These are phyloP conservation scores for Pilatotrama ljubarskyi DNA, from an alignment of 768 basidiomycete species.

Conservation along the genomic window DNA sequence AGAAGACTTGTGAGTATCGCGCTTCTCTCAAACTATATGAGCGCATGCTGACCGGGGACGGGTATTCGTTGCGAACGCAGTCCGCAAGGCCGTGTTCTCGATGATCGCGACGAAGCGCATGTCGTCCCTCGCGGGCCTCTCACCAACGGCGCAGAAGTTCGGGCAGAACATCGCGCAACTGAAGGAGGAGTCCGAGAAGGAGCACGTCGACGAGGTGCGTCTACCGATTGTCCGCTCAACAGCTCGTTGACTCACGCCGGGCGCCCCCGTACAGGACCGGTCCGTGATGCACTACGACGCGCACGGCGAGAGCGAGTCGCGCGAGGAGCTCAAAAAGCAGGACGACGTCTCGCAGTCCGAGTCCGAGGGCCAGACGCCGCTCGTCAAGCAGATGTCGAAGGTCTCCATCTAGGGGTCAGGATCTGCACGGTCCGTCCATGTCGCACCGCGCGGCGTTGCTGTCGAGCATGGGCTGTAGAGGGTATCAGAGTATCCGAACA, in stretches of 20 bases:
- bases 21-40: neutral
- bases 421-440: too few species aligned
- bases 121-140: constrained; percentile 53
- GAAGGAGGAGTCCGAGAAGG: constrained; percentile 82
- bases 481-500: too few species aligned
- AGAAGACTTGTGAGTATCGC: constrained; percentile 68
- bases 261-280: constrained; percentile 10
- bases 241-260: neutral
- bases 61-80: constrained; percentile 48
- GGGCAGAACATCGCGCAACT: constrained; percentile 61
- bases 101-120: constrained; percentile 87
- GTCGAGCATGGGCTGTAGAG: too few species aligned
- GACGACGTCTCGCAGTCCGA: constrained; percentile 14
- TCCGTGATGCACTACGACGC: constrained; percentile 21
- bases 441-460: too few species aligned
- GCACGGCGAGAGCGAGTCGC: constrained; percentile 17
- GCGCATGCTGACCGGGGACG: neutral
- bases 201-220: constrained; percentile 71
- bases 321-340: constrained; percentile 19
- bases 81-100: constrained; percentile 85
- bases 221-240: neutral
- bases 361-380: constrained; percentile 6
- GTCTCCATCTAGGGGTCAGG: constrained; percentile 2
- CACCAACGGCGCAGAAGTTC: constrained; percentile 49
- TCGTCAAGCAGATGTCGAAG: constrained; percentile 14